Evolutionary conservation across 2,329 filamentous ascomycete genomes (phyloP), one percentile per base, ranked within the genome.

Genomic region (Byssochlamys sp.): DNA sequence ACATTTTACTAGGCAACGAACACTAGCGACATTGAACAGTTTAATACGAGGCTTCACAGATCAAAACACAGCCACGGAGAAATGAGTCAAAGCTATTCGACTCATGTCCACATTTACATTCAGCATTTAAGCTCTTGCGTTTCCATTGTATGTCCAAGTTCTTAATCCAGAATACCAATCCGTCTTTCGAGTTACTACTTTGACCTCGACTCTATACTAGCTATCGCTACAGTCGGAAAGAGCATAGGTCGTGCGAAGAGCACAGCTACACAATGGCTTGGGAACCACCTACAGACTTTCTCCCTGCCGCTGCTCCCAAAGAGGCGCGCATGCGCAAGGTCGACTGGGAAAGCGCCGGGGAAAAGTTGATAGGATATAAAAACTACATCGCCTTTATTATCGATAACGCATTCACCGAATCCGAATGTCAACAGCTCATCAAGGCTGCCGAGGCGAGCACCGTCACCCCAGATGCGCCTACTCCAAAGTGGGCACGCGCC

Each of bases 401-500:
- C 3, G 85, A 89, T 68, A 77, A 84, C 59, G 80, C 84, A n/a
- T 68, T 88, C 57, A 81, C 78, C 11, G 73, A 77, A n/a, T 68
- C 73, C 7, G 89, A 91, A 74, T 91, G 88, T 70, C 67, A 71
- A 0, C 66, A 77, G 31, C 75, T 90, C 3, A 70, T 80, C 14
- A 77, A 75, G 55, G 77, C 79, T 4, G 81, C 80, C 10, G 80
- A 83, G 62, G 66, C 73, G 45, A 75, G 73, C 58, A 70, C 69
- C 25, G 59, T 67, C 58, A 45, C 62, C n/a, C 48, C 27, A 28
- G 28, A 25, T 28, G 10, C 29, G 26, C 10, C 55, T 5, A 52
- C 55, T 2, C 73, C 65, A 59, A 70, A 75, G 1, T 92, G 89
- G 89, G 77, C 79, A 54, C 81, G 83, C 1, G 89, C 89, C 0